Percentiles rank a stretch among this genome's conserved stretches.
Conservation (phyloP, 495 filamentous ascomycete species). For the Aspergillus egyptiacus region DNA sequence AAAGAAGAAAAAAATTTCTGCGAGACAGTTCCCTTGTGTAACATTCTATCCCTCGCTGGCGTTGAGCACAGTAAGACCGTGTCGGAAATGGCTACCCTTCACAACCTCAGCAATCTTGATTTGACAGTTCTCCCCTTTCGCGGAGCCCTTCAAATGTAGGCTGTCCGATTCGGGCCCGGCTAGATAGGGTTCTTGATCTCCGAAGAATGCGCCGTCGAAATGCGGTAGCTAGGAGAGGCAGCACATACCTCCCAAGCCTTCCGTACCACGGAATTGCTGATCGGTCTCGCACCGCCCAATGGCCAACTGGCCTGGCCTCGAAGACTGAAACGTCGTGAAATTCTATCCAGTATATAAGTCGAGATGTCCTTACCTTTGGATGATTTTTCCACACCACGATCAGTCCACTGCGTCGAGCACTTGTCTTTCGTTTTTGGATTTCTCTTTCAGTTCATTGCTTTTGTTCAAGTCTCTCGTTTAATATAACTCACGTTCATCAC, state of each 20-base stretch:
- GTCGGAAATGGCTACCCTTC: neutral
- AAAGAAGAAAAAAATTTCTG: too few relatives aligned
- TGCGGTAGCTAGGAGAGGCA: slow-evolving; percentile 9
- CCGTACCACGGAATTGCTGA: slow-evolving; percentile 17
- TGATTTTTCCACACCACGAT: too few relatives aligned
- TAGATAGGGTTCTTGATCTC: slow-evolving; percentile 1
- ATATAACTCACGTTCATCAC: slow-evolving; percentile 15
- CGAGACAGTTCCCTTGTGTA: slow-evolving; percentile 5
- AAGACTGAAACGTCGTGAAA: neutral
- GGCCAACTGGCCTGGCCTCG: neutral
- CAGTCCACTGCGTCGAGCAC: too few relatives aligned
- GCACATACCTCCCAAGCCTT: slow-evolving; percentile 14
- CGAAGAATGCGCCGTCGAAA: slow-evolving; percentile 20
- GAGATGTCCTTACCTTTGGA: neutral
- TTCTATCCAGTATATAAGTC: slow-evolving; percentile 11
- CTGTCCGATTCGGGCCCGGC: neutral
- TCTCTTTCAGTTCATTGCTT: slow-evolving; percentile 14
- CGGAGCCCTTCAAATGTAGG: neutral
- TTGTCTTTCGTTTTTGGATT: too few relatives aligned
- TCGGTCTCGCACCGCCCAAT: slow-evolving; percentile 12
- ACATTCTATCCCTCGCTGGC: slow-evolving; percentile 2
- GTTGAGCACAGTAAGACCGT: neutral
- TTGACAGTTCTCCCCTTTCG: neutral
- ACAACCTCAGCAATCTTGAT: too few relatives aligned
- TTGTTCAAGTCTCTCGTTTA: slow-evolving; percentile 26